Percentiles rank a stretch among this genome's conserved stretches.
phyloP scores from a whole-genome alignment of 768 basidiomycete genomes.

The Lactarius sp. region DNA sequence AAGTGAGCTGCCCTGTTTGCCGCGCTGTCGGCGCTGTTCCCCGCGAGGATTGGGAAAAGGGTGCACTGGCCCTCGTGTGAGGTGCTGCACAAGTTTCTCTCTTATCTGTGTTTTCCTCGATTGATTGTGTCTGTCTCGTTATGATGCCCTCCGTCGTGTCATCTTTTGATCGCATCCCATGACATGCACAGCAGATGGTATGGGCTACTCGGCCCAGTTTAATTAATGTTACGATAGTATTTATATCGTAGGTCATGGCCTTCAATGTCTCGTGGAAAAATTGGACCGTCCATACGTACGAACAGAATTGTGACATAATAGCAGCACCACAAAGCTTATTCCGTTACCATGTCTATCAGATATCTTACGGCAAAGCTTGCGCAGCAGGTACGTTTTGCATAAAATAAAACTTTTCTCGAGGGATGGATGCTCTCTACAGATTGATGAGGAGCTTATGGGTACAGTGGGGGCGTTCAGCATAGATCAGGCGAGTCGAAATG shows the following conservation, averaged over 20 bases:
- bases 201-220: background rate
- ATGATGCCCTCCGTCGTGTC: background rate
- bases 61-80: conserved; percentile 33
- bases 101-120: background rate
- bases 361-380: conserved; percentile 42
- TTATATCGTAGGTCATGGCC: background rate
- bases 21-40: conserved; percentile 56
- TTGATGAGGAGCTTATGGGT: conserved; percentile 93
- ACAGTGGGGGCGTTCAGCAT: conserved; percentile 86
- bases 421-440: conserved; percentile 41
- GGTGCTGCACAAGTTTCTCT: background rate
- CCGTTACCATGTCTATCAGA: conserved; percentile 32
- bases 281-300: background rate
- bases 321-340: conserved; percentile 27
- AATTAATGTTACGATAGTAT: background rate
- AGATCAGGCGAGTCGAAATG: conserved; percentile 60
- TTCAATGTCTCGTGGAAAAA: background rate
- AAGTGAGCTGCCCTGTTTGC: conserved; percentile 75
- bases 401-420: background rate
- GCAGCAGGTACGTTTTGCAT: conserved; percentile 48
- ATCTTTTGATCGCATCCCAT: background rate
- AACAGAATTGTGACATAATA: conserved; percentile 8
- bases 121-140: background rate
- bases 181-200: background rate
- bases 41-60: conserved; percentile 56